Evolutionary conservation across 2,329 filamentous ascomycete genomes (phyloP).

Genomic region (Neofusicoccum umdonicola): DNA sequence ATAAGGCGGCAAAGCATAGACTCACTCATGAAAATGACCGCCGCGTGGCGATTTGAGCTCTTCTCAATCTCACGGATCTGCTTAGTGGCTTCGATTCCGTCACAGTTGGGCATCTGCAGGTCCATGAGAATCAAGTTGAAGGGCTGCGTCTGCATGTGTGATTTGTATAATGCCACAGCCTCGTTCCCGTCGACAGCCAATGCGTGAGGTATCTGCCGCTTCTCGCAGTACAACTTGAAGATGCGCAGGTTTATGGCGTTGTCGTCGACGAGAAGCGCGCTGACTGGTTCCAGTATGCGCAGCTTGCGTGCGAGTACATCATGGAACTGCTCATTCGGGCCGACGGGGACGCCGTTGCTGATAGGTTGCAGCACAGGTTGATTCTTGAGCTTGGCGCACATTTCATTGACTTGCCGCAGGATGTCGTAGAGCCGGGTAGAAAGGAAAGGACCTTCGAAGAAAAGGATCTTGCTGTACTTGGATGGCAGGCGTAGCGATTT

Average conservation of each 20-base stretch:
- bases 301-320: background rate
- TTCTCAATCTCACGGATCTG: constrained; percentile 39
- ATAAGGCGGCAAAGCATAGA: background rate
- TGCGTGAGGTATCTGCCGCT: constrained; percentile 42
- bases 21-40: constrained; percentile 34
- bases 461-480: constrained; percentile 25
- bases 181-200: constrained; percentile 46
- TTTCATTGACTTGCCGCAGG: constrained; percentile 17
- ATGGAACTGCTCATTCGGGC: background rate
- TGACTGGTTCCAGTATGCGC: constrained; percentile 1
- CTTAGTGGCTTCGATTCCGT: constrained; percentile 40
- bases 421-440: constrained; percentile 23
- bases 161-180: constrained; percentile 41
- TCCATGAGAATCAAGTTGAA: constrained; percentile 46
- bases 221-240: constrained; percentile 48
- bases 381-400: constrained; percentile 6
- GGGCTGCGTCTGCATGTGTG: constrained; percentile 26
- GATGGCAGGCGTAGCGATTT: constrained; percentile 22
- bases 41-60: constrained; percentile 9
- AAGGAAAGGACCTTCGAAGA: constrained; percentile 29
- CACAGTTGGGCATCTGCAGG: constrained; percentile 46
- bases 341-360: background rate
- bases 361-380: background rate
- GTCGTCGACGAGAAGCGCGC: constrained; percentile 47
- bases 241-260: constrained; percentile 52